phyloP scores from a whole-genome alignment of 208 protist species.

The Trypanosomatidae sp. region DNA sequence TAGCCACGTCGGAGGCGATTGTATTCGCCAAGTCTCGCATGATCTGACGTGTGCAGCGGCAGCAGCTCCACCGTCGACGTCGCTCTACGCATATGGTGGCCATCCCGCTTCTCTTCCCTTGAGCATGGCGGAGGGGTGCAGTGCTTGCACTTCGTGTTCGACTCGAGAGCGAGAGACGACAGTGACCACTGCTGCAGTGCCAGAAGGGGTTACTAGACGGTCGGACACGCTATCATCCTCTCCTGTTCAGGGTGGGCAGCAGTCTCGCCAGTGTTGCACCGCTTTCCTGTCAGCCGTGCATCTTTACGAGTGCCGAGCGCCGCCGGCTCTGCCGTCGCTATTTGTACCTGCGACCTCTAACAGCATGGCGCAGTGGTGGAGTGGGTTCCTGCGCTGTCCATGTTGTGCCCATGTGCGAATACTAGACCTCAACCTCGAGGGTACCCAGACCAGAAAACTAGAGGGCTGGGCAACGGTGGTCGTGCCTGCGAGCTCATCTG shows the following conservation, averaged over 20 bases:
- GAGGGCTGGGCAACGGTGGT: not conserved
- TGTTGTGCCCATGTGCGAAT: conserved; percentile 1
- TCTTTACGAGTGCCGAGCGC: conserved; percentile 8
- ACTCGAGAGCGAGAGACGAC: not conserved
- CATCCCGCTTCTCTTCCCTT: conserved; percentile 6
- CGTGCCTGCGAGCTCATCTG: not conserved
- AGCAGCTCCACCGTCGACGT: not conserved
- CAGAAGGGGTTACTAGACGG: not conserved
- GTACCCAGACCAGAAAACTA: not conserved
- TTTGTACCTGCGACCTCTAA: not conserved
- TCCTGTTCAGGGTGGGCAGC: not conserved
- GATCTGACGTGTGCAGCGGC: not conserved
- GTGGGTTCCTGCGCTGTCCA: not conserved
- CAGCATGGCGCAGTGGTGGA: not conserved
- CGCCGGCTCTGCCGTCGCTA: conserved; percentile 3
- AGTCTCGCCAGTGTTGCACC: not conserved
- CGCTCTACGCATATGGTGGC: conserved; percentile 16
- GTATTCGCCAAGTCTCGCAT: not conserved
- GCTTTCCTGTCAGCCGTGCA: conserved; percentile 10
- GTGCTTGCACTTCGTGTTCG: not conserved
- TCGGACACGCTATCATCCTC: not conserved
- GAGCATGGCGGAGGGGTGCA: not conserved
- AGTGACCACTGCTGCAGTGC: not conserved
- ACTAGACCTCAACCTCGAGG: conserved; percentile 14
- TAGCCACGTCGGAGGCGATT: not conserved